Conservation (phyloP, 805 yeast species). For the Metschnikowia cerradonensis region DNA sequence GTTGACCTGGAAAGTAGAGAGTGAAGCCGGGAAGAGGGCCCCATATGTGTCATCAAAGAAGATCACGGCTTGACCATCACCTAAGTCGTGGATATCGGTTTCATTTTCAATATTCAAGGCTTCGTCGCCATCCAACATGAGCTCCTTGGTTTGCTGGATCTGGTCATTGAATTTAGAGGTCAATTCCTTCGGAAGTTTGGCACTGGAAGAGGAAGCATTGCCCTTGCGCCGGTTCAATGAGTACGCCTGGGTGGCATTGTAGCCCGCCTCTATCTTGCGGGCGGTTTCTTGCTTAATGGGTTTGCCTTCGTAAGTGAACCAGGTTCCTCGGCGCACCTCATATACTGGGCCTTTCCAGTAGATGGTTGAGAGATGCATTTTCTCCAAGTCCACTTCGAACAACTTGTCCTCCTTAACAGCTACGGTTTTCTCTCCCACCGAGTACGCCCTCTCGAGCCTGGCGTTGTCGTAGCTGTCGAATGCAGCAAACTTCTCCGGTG, state of each 20-base stretch:
- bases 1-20: constrained; percentile 34
- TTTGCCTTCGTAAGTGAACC: constrained; percentile 62
- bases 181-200: constrained; percentile 14
- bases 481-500: constrained; percentile 60
- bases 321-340: constrained; percentile 77
- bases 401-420: constrained; percentile 79
- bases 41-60: constrained; percentile 44
- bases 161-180: constrained; percentile 19
- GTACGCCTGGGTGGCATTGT: constrained; percentile 28
- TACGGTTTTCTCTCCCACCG: constrained; percentile 23
- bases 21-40: constrained; percentile 44
- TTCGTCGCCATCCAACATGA: constrained; percentile 3
- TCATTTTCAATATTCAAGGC: constrained; percentile 22
- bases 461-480: constrained; percentile 62
- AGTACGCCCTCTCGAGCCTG: constrained; percentile 52
- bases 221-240: constrained; percentile 2
- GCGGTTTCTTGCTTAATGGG: constrained; percentile 55
- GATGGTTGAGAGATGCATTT: constrained; percentile 57
- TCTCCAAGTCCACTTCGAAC: constrained; percentile 62
- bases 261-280: constrained; percentile 56
- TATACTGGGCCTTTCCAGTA: constrained; percentile 89
- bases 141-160: constrained; percentile 8
- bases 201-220: not conserved
- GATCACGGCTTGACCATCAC: constrained; percentile 34
- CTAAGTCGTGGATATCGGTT: constrained; percentile 27